A percentile compares a stretch with the other conserved stretches of the same genome.
Evolutionary conservation across 768 basidiomycete genomes (phyloP).

Genomic region (Kwoniella shandongensis): DNA sequence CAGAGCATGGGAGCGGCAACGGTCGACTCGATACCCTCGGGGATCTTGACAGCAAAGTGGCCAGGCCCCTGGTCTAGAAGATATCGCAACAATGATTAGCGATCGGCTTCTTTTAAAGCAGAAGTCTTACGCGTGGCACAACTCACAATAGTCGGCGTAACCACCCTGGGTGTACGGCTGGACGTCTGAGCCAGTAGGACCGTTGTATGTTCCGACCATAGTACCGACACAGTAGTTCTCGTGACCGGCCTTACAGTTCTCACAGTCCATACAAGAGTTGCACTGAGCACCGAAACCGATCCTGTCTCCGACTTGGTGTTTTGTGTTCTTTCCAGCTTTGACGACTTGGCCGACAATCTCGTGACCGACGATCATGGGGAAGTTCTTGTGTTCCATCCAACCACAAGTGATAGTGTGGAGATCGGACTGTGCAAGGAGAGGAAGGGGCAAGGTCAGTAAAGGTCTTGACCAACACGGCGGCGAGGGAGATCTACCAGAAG

Average conservation of each 20-base stretch:
- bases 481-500: too few species aligned
- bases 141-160: constrained; percentile 30
- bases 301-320: constrained; percentile 56
- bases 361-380: constrained; percentile 53
- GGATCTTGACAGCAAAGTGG: constrained; percentile 64
- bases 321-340: constrained; percentile 59
- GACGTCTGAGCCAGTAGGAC: constrained; percentile 21
- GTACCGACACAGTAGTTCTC: constrained; percentile 7
- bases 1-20: constrained; percentile 37
- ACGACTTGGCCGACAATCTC: constrained; percentile 49
- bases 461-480: too few species aligned
- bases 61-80: constrained; percentile 2
- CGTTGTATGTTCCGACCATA: constrained; percentile 24
- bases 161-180: constrained; percentile 28
- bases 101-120: too few species aligned
- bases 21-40: constrained; percentile 60
- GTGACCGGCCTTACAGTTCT: constrained; percentile 55
- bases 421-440: background rate
- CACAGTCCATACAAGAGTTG: constrained; percentile 59
- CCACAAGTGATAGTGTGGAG: constrained; percentile 56
- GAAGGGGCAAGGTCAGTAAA: too few species aligned
- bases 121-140: too few species aligned
- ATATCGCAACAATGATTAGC: constrained; percentile 1
- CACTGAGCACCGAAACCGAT: constrained; percentile 61
- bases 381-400: constrained; percentile 48